A percentile compares a stretch with the other conserved stretches of the same genome.
Evolutionary conservation across 305 asterid species (phyloP).

Genomic region (Rubia occidens): DNA sequence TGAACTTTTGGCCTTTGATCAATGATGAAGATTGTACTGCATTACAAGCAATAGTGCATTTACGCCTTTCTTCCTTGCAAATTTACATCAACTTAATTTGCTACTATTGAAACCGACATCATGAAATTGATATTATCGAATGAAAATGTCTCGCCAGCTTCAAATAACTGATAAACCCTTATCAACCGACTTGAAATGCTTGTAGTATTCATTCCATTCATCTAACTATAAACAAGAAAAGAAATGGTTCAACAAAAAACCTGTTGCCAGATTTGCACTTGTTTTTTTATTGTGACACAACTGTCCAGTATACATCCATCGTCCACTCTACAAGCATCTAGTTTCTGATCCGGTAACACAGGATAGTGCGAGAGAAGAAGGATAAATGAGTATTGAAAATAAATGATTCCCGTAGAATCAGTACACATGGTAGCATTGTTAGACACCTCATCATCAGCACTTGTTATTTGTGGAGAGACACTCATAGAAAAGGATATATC

Average conservation of each 20-base stretch:
- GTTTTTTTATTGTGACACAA: conserved; percentile 19
- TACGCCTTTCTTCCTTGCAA: no score
- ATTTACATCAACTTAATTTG: no score
- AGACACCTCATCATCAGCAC: conserved; percentile 22
- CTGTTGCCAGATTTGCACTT: conserved; percentile 20
- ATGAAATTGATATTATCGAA: no score
- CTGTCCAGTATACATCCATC: conserved; percentile 20
- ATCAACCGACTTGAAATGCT: background rate
- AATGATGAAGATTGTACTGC: background rate
- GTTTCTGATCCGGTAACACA: background rate
- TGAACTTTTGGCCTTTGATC: background rate
- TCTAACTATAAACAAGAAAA: conserved; percentile 7
- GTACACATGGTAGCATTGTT: background rate
- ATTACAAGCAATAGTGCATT: background rate
- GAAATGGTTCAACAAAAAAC: background rate
- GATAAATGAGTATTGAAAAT: background rate
- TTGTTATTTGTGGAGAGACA: conserved; percentile 31
- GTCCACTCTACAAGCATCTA: conserved; percentile 12
- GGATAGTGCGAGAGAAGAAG: background rate
- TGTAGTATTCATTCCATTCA: conserved; percentile 12
- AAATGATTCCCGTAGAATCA: background rate
- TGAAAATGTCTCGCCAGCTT: no score
- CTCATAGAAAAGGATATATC: conserved; percentile 75
- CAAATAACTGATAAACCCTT: background rate
- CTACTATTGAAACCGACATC: no score